Conservation (phyloP, 768 basidiomycete genomes). For the Lactarius tabidus region DNA sequence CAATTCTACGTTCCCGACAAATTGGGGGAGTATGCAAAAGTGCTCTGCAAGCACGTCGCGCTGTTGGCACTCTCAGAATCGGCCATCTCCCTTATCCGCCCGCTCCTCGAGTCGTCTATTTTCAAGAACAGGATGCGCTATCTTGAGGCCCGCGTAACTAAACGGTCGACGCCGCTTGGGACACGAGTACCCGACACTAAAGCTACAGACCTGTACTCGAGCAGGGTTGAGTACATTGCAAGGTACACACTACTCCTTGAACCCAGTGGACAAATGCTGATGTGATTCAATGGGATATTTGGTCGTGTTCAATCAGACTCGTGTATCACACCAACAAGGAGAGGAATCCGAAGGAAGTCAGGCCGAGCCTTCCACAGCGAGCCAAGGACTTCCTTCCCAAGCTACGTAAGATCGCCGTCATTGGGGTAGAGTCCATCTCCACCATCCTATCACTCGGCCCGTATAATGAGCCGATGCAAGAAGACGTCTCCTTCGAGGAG, state of each 20-base stretch:
- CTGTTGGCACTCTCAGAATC: slow-evolving; percentile 21
- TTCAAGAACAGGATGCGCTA: slow-evolving; percentile 17
- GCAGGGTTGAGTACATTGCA: slow-evolving; percentile 15
- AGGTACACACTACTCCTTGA: slow-evolving; percentile 7
- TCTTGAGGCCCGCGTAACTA: slow-evolving; percentile 7
- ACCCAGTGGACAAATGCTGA: too few relatives aligned
- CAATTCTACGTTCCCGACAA: slow-evolving; percentile 29
- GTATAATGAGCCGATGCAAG: slow-evolving; percentile 1
- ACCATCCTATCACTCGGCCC: slow-evolving; percentile 14
- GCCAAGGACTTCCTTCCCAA: slow-evolving; percentile 8
- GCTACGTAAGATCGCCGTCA: slow-evolving; percentile 17
- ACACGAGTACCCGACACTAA: slow-evolving; percentile 4
- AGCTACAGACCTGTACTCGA: slow-evolving; percentile 19
- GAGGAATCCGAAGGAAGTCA: too few relatives aligned
- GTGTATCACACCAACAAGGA: slow-evolving; percentile 4
- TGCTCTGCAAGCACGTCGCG: slow-evolving; percentile 18
- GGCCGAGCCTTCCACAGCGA: slow-evolving; percentile 8
- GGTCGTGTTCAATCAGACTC: slow-evolving; percentile 6
- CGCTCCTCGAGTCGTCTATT: slow-evolving; percentile 22
- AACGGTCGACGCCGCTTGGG: slow-evolving; percentile 11
- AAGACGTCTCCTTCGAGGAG: slow-evolving; percentile 10
- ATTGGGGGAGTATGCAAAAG: slow-evolving; percentile 16
- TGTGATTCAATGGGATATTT: too few relatives aligned
- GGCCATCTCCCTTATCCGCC: slow-evolving; percentile 4
- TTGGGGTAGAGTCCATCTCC: slow-evolving; percentile 9